A percentile compares a stretch with the other conserved stretches of the same genome.
phyloP scores from a whole-genome alignment of 2,329 filamentous ascomycete species.

The Exophiala alcalophila region DNA sequence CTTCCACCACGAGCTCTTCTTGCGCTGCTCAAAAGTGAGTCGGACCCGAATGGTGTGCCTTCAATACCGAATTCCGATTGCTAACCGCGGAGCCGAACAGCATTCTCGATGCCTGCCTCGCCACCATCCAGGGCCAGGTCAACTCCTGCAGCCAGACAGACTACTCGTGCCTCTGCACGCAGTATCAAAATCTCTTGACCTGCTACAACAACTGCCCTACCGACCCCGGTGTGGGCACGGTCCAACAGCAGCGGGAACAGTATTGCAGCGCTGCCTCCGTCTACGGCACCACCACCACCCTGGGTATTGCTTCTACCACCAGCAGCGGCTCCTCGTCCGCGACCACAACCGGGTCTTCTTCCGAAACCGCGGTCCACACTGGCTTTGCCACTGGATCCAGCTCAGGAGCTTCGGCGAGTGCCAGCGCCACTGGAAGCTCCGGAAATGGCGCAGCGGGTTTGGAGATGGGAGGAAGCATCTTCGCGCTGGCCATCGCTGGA shows the following conservation, averaged over 20 bases:
- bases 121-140: constrained; percentile 42
- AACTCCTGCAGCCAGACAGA: constrained; percentile 47
- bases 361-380: constrained; percentile 13
- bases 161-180: constrained; percentile 58
- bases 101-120: constrained; percentile 52
- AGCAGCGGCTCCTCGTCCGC: constrained; percentile 17
- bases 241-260: constrained; percentile 35
- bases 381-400: constrained; percentile 22
- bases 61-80: not conserved
- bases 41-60: not conserved
- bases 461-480: constrained; percentile 30
- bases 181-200: constrained; percentile 53
- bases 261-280: constrained; percentile 46
- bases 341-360: constrained; percentile 12
- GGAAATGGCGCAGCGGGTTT: constrained; percentile 19
- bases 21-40: constrained; percentile 32
- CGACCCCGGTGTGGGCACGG: constrained; percentile 39
- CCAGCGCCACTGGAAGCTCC: constrained; percentile 29
- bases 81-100: constrained; percentile 33
- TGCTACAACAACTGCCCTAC: constrained; percentile 65
- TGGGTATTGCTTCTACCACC: constrained; percentile 18
- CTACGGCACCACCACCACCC: constrained; percentile 31
- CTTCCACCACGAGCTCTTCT: constrained; percentile 15
- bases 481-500: constrained; percentile 31
- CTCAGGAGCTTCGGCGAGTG: constrained; percentile 25